Evolutionary conservation across 768 basidiomycete species (phyloP), one percentile per base, ranked within the genome.

Genomic region (Auriscalpium orientale): DNA sequence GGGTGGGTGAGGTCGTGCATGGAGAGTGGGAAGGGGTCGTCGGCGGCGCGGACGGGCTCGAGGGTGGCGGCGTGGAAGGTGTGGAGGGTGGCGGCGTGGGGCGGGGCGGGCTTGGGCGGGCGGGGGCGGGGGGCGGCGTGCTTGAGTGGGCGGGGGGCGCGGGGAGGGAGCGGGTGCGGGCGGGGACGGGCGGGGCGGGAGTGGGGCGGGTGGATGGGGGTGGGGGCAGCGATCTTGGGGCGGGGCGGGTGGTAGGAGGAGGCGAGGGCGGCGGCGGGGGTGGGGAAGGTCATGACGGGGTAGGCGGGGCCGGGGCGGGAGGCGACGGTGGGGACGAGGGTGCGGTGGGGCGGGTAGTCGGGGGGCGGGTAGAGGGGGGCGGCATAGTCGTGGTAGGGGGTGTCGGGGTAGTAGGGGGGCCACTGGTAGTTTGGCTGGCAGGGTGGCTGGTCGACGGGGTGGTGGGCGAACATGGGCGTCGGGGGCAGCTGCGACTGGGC

Each of bases 21-120:
- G n/a, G 59, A 53, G 43, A 62, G 59, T 5, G 61, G 61, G 52
- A 56, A 62, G 21, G 61, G 61, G 47, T 62, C 61, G 11, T 62
- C 61, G 8, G 55, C 51, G 33, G 53, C 56, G 44, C 59, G 59
- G 40, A 62, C 51, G 4, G 53, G 54, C 51, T 62, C 52, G 38
- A 62, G 61, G 3, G 56, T 57, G 46, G 55, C 52, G 15, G 56
- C 33, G 21, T 50, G 55, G 47, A 62, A 60, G 2, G 59, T 56
- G 21, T 60, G 59, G 16, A 60, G 49, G 3, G 59, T 51, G 9
- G 59, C 49, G 36, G 51, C 57, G n/a, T 58, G 34, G 1, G 48
- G 52, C 8, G 59, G 49, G n/a, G 50, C 45, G 8, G 20, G 28
- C 7, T 18, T 33, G 12, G 50, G 34, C 3, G 46, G 47, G 18